Conservation (phyloP, 768 basidiomycete genomes). For the Xanthoconium purpureum region DNA sequence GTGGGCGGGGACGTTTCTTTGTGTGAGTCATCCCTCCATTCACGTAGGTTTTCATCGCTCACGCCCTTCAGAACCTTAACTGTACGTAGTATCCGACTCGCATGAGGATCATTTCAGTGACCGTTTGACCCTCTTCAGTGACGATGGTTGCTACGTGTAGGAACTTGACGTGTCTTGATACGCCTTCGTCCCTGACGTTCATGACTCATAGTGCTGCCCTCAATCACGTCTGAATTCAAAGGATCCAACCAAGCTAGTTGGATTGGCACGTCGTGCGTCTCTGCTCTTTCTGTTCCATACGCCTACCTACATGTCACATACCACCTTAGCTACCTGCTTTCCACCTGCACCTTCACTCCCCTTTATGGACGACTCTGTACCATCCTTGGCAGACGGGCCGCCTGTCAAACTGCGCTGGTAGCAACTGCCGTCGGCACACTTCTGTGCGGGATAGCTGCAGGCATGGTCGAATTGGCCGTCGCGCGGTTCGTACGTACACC, state of each 20-base stretch:
- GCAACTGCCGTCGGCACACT: conserved; percentile 9
- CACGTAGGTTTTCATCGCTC: too few species aligned
- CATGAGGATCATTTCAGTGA: neutral
- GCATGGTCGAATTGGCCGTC: conserved; percentile 9
- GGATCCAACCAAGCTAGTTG: conserved; percentile 29
- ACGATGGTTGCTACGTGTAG: conserved; percentile 26
- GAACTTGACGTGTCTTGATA: neutral
- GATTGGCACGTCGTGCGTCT: conserved; percentile 24
- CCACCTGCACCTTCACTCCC: conserved; percentile 17
- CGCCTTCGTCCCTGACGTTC: neutral
- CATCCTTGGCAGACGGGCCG: conserved; percentile 11
- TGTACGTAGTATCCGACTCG: neutral
- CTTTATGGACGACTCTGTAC: conserved; percentile 18
- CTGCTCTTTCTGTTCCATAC: neutral
- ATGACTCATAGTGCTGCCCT: conserved; percentile 6
- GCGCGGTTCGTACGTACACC: conserved; percentile 30
- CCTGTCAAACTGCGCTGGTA: conserved; percentile 14
- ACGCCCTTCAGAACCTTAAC: neutral
- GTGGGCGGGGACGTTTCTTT: conserved; percentile 69
- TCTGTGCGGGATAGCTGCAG: conserved; percentile 8
- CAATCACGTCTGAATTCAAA: conserved; percentile 25
- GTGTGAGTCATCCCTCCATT: conserved; percentile 36
- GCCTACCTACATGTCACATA: too few species aligned
- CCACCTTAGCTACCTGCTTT: conserved; percentile 9
- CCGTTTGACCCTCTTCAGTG: conserved; percentile 1